Base-by-base conservation (phyloP, 2,329 filamentous ascomycete genomes). In the Tolypocladium capitatum region DNA sequence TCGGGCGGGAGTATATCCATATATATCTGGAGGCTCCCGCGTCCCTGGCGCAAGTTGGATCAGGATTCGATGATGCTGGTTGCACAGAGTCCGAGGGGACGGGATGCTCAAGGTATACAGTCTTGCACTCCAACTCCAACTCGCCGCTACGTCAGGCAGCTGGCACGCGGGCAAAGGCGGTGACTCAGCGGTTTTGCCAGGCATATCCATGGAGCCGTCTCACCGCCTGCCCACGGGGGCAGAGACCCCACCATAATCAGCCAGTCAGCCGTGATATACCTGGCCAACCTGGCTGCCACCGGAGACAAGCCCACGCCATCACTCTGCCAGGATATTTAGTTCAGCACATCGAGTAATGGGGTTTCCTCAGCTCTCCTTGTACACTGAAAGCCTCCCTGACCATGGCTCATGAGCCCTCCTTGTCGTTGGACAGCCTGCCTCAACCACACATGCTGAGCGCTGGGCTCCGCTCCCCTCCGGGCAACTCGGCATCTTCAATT, bases 391-490 rank as follows among this genome's bases (percentile, higher is more conserved):
- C 16, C 9, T 11, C 27, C 38, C 24, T 16, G 27, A 18, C 24
- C 38, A 42, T 42, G 38, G 38, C 24, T n/a, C 24, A 8, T 18
- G 16, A 45, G 13, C 30, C 31, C 9, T 35, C 31, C 21, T 40
- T 30, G 32, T 44, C 33, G 30, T 31, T 33, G n/a, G 43, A 45
- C 13, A 18, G 4, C 18, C 18, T 33, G 32, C 31, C 24, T 27
- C 38, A 16, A 14, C 53, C 53, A 34, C 52, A 58, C 59, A 42
- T 49, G 58, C 46, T 55, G 60, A 48, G 56, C 57, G 50, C 52
- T 30, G 51, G 48, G 81, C 86, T 52, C 83, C 86, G 58, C 76
- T 92, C 61, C 76, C 85, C 60, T 88, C 87, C 70, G 80, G 87
- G 67, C 71, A 94, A 58, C 87, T 85, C 63, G 86, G 94, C 58